Evolutionary conservation across 345 rosid species (phyloP), one percentile per base, ranked within the genome.

Genomic region (Gossypium herbaceum): DNA sequence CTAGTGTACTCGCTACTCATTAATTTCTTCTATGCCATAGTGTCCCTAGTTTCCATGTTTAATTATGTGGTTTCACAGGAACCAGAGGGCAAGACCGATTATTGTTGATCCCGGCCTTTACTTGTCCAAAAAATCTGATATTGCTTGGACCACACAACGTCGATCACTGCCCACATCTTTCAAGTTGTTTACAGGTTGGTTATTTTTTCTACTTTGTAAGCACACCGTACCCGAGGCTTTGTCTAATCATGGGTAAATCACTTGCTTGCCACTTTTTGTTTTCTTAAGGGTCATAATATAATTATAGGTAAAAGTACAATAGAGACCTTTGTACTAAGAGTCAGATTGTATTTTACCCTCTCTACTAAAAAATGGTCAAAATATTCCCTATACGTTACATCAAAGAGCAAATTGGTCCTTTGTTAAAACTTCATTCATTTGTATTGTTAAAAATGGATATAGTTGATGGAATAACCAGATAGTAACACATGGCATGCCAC

Each of bases 31-130:
- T 34, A 29, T 51, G 10, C 73, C 22, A 2, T 47, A 44, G 17
- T 25, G 45, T 68, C 61, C 61, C 61, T 6, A 57, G 8, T 57
- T 54, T 58, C 50, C 12, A 10, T 43, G 24, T 12, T 16, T 29
- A 10, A 29, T 22, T 80, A 41, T 24, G 60, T 68, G 61, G 58
- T n/a, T 73, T 73, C 43, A 78, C 83, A 95, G 99, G 84, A 90
- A 84, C 84, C 93, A 87, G 68, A 91, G 99, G 72, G 94, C 87
- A 16, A 95, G 87, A 77, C 86, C 99, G 17, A 92, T 95, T 78
- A 89, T 95, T 73, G 81, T 95, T 81, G 99, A 95, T 81, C 99
- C 99, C 1, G 98, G 98, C 20, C 82, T 95, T 41, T 92, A 95
- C 90, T 77, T 92, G 59, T 95, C 97, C 4, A 92, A 89, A 85